A percentile compares a stretch with the other conserved stretches of the same genome.
phyloP scores from a whole-genome alignment of 805 yeast genomes.

The Wickerhamiella domercqiae region DNA sequence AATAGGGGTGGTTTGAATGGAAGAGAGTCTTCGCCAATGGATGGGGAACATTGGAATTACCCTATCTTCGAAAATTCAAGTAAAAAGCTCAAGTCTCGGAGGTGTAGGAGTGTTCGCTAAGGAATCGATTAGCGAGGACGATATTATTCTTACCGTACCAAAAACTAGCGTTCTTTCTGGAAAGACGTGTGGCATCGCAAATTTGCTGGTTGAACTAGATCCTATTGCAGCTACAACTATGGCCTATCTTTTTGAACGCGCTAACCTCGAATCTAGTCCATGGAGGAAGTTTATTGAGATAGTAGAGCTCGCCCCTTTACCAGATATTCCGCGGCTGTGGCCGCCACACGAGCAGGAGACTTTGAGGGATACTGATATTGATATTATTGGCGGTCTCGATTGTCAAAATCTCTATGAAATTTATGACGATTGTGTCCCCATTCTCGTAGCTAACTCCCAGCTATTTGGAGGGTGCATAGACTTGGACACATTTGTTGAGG shows the following conservation, averaged over 20 bases:
- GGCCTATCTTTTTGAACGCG: slow-evolving; percentile 56
- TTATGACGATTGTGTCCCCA: slow-evolving; percentile 18
- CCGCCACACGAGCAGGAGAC: slow-evolving; percentile 29
- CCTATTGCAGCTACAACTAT: slow-evolving; percentile 56
- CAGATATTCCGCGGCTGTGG: slow-evolving; percentile 57
- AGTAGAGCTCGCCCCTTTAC: slow-evolving; percentile 25
- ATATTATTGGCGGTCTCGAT: slow-evolving; percentile 44
- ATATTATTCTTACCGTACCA: slow-evolving; percentile 23
- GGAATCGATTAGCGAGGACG: slow-evolving; percentile 25
- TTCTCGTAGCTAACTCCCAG: slow-evolving; percentile 25
- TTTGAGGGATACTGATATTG: slow-evolving; percentile 48
- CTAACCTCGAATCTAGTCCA: slow-evolving; percentile 49
- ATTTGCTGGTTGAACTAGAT: slow-evolving; percentile 40
- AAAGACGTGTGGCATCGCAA: slow-evolving; percentile 37
- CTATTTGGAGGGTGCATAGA: slow-evolving; percentile 16
- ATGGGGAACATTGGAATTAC: slow-evolving; percentile 36
- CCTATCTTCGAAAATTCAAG: slow-evolving; percentile 36
- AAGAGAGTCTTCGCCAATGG: slow-evolving; percentile 32
- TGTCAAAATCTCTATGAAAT: slow-evolving; percentile 25
- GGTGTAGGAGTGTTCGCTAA: slow-evolving; percentile 65
- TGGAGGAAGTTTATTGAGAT: slow-evolving; percentile 57
- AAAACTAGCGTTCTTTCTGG: slow-evolving; percentile 23
- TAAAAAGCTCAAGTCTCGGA: slow-evolving; percentile 36
- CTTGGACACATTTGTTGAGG: slow-evolving; percentile 26
- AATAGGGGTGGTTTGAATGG: too few species aligned